Conservation (phyloP, 805 yeast genomes). For the Monosporozyma servazzii region DNA sequence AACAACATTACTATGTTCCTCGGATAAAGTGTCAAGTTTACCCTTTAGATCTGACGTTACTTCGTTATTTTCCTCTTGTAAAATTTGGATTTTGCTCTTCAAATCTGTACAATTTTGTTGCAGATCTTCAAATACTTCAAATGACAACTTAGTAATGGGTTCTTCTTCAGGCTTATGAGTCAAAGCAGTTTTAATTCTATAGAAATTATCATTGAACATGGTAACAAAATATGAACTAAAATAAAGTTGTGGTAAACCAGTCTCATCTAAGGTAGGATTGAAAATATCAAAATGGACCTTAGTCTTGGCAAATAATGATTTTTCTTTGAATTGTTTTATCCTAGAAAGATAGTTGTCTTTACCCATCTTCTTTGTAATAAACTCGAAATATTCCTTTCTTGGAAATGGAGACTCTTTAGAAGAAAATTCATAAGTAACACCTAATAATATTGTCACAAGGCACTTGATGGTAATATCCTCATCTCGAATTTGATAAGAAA, state of each 20-base stretch:
- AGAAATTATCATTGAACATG: constrained; percentile 59
- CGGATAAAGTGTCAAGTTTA: constrained; percentile 6
- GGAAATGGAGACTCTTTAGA: constrained; percentile 43
- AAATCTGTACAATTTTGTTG: constrained; percentile 31
- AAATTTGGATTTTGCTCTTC: constrained; percentile 21
- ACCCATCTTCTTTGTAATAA: constrained; percentile 67
- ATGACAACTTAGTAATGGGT: constrained; percentile 58
- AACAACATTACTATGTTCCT: constrained; percentile 7
- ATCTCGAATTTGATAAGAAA: constrained; percentile 42
- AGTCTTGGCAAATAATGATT: constrained; percentile 44
- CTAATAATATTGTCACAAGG: constrained; percentile 59
- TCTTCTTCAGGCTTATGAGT: constrained; percentile 66
- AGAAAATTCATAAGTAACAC: constrained; percentile 78
- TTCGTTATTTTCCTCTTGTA: constrained; percentile 25
- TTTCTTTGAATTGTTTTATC: constrained; percentile 62
- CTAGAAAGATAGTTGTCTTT: constrained; percentile 68
- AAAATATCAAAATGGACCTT: constrained; percentile 39
- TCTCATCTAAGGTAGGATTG: constrained; percentile 53
- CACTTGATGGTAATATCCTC: constrained; percentile 60
- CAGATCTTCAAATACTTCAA: constrained; percentile 38
- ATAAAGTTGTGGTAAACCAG: constrained; percentile 82
- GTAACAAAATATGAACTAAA: constrained; percentile 57
- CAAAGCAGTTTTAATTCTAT: constrained; percentile 60
- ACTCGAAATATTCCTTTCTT: constrained; percentile 49
- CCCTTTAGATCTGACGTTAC: constrained; percentile 17